phyloP scores from a whole-genome alignment of 2,329 filamentous ascomycete genomes.

The Exophiala oligosperma region DNA sequence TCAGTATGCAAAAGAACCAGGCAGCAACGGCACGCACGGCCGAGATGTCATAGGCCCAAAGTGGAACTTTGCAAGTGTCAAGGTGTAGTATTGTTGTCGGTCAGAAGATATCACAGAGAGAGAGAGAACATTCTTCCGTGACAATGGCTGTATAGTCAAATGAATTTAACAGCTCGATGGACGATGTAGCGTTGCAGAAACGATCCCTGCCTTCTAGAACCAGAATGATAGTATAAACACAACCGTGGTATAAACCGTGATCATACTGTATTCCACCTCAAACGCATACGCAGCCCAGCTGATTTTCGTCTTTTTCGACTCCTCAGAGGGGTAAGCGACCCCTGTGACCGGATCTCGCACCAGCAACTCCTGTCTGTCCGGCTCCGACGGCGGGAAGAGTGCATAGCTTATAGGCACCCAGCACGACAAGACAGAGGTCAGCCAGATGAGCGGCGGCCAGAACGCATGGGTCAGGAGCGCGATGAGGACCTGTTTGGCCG shows the following conservation, averaged over 20 bases:
- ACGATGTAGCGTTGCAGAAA: too few species aligned
- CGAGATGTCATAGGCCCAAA: too few species aligned
- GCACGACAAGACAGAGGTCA: slow-evolving; percentile 50
- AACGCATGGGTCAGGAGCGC: slow-evolving; percentile 57
- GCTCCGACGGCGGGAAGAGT: slow-evolving; percentile 55
- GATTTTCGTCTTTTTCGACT: slow-evolving; percentile 16
- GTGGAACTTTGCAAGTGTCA: too few species aligned
- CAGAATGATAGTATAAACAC: slow-evolving; percentile 20
- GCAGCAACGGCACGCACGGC: too few species aligned
- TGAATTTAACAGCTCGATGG: too few species aligned
- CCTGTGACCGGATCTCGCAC: slow-evolving; percentile 47
- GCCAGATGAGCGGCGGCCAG: slow-evolving; percentile 58
- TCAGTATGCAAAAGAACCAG: too few species aligned
- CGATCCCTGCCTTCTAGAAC: not conserved
- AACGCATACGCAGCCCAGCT: slow-evolving; percentile 10
- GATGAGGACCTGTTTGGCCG: slow-evolving; percentile 40
- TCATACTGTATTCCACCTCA: slow-evolving; percentile 13
- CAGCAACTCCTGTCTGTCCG: slow-evolving; percentile 55
- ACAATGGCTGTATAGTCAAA: too few species aligned
- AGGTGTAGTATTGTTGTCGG: too few species aligned
- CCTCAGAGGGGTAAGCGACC: slow-evolving; percentile 40
- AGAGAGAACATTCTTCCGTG: too few species aligned
- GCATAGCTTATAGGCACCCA: slow-evolving; percentile 58
- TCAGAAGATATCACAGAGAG: too few species aligned
- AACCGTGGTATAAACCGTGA: slow-evolving; percentile 18